Base-by-base conservation (phyloP, 306 rosid genomes). In the Rubus idaeus region DNA sequence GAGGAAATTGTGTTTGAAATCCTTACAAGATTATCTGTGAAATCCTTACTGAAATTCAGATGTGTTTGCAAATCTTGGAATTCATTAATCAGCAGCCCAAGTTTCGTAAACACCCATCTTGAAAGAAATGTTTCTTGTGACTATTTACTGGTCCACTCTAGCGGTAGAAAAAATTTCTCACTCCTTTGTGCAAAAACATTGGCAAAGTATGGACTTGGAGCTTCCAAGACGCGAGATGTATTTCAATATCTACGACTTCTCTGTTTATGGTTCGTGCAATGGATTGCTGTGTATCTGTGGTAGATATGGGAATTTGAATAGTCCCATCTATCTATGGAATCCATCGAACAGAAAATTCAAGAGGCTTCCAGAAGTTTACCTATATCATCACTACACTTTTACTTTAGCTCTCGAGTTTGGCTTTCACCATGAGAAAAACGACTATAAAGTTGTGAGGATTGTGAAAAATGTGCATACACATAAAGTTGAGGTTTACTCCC, bases 351-450 rank as follows among this genome's bases (percentile, higher is more conserved):
- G 65, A 58, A 58, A 58, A 58, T 2, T 58, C 39, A 10, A 23
- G 65, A 58, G 65, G 23, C 65, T 58, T 23, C 39, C 39, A 18
- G 4, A 8, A n/a, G 23, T 5, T 6, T 53, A 17, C 23, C 49
- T 8, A 1, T 0, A 53, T 52, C 2, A 0, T 5, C 20, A 3
- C 11, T 0, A 50, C 13, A 10, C 0, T 0, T 2, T 53, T n/a
- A 3, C 5, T 52, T 6, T 51, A 6, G 4, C 37, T 58, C 5
- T 58, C 8, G 44, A 44, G 44, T 62, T 62, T 62, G 68, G 42
- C 12, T 13, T 14, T 35, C 60, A 18, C 23, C 60, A 7, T 55
- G 16, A 26, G 42, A 14, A 14, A 30, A 30, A 35, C 7, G 68
- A 62, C 40, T 62, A 62, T 62, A 35, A 62, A 14, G 68, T 62